Conservation (phyloP, 768 basidiomycete species). For the Macrolepiota albuminosa region DNA sequence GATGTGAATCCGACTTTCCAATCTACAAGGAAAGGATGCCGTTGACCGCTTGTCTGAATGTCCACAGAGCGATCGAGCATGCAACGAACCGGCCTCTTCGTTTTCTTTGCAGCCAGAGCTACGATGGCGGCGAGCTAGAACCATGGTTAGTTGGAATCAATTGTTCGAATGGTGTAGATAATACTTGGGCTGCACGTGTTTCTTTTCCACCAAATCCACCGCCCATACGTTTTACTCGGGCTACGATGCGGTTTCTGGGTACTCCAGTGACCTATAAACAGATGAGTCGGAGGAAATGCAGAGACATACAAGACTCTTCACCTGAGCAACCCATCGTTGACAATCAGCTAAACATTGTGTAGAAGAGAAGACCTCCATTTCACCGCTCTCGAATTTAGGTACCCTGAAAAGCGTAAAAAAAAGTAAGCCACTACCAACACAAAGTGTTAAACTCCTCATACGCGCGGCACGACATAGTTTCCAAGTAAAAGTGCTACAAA, state of each 20-base stretch:
- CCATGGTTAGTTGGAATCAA: background rate
- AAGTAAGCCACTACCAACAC: background rate
- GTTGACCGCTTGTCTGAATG: slow-evolving; percentile 14
- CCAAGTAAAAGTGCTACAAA: slow-evolving; percentile 13
- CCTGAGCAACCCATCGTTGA: slow-evolving; percentile 15
- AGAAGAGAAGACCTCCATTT: slow-evolving; percentile 15
- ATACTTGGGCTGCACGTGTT: slow-evolving; percentile 10
- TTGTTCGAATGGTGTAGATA: background rate
- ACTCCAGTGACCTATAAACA: slow-evolving; percentile 11
- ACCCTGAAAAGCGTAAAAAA: background rate
- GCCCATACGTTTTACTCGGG: slow-evolving; percentile 12
- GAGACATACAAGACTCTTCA: background rate
- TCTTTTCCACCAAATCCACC: slow-evolving; percentile 16
- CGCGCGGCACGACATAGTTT: slow-evolving; percentile 15
- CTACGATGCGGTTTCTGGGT: slow-evolving; percentile 13
- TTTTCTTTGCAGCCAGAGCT: slow-evolving; percentile 13
- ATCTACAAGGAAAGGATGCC: slow-evolving; percentile 12
- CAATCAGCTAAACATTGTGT: slow-evolving; percentile 12
- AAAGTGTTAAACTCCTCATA: background rate
- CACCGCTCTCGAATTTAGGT: slow-evolving; percentile 14
- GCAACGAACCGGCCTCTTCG: slow-evolving; percentile 13
- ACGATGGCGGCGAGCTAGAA: slow-evolving; percentile 12
- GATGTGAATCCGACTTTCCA: slow-evolving; percentile 15
- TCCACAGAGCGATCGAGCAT: slow-evolving; percentile 15
- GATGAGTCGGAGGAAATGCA: background rate